Evolutionary conservation across 1,284 basidiomycete genomes (phyloP).

Genomic region (Apiotrichum laibachii): DNA sequence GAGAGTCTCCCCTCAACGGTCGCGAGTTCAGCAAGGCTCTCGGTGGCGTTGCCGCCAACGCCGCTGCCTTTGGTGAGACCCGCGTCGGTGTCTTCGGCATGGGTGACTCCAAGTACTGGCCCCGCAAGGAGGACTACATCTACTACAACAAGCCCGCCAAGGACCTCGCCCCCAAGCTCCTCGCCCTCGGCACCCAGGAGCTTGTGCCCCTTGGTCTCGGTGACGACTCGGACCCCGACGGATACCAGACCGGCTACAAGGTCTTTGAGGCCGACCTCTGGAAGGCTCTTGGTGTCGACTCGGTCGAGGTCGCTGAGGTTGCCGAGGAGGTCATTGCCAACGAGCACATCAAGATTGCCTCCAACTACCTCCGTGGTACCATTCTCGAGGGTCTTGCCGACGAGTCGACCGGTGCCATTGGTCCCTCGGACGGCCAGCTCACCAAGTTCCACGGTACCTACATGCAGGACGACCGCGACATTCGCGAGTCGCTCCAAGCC

Average conservation of each 20-base stretch:
- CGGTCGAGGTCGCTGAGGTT: constrained; percentile 81
- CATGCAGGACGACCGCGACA: constrained; percentile 97
- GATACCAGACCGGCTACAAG: constrained; percentile 94
- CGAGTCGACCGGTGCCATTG: constrained; percentile 80
- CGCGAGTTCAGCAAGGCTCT: constrained; percentile 84
- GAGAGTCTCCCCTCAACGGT: constrained; percentile 95
- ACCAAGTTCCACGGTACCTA: constrained; percentile 99
- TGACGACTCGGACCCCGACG: constrained; percentile 97
- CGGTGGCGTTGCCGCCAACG: constrained; percentile 60
- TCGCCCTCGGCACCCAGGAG: constrained; percentile 70
- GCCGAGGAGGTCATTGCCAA: constrained; percentile 98
- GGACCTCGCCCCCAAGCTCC: constrained; percentile 78
- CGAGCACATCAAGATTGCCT: constrained; percentile 99
- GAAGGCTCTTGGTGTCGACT: constrained; percentile 92
- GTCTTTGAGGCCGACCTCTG: constrained; percentile 88
- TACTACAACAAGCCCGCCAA: constrained; percentile 98
- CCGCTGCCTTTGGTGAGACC: constrained; percentile 55
- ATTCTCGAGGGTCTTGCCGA: constrained; percentile 90
- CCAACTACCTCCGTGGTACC: constrained; percentile 89
- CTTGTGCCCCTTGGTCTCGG: constrained; percentile 77
- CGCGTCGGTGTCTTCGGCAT: constrained; percentile 86
- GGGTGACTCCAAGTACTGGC: constrained; percentile 99
- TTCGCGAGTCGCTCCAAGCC: constrained; percentile 89
- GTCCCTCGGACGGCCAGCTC: constrained; percentile 85
- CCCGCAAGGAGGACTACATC: constrained; percentile 88